A percentile compares a stretch with the other conserved stretches of the same genome.
Conservation (phyloP, 2,329 filamentous ascomycete genomes). For the Fusarium nurragi region DNA sequence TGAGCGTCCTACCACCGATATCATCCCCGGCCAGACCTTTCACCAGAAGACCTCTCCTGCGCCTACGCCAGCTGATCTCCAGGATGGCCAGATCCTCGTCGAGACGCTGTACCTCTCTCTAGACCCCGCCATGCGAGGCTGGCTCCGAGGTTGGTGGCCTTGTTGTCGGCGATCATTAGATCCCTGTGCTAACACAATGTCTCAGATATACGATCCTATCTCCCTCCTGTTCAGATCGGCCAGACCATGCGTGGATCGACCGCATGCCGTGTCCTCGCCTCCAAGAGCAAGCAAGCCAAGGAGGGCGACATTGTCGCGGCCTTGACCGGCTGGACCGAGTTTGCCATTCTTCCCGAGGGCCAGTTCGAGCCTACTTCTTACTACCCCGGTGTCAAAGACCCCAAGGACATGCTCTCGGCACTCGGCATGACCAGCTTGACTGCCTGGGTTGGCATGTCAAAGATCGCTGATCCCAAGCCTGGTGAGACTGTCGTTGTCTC, state of each 20-base stretch:
- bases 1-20: conserved; percentile 67
- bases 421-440: conserved; percentile 76
- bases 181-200: not conserved
- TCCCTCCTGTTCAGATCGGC: conserved; percentile 74
- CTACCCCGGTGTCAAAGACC: conserved; percentile 53
- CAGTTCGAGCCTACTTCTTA: conserved; percentile 54
- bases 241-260: conserved; percentile 73
- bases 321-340: conserved; percentile 71
- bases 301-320: conserved; percentile 67
- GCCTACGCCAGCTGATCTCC: conserved; percentile 62
- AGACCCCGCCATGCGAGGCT: conserved; percentile 80
- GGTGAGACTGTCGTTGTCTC: conserved; percentile 82
- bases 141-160: conserved; percentile 64
- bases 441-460: conserved; percentile 77
- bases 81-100: conserved; percentile 72
- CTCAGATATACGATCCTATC: conserved; percentile 64
- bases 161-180: not conserved
- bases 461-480: conserved; percentile 72
- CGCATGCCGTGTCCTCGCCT: conserved; percentile 70
- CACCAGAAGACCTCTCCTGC: conserved; percentile 60
- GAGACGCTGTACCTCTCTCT: conserved; percentile 72
- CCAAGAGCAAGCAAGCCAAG: conserved; percentile 63
- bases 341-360: conserved; percentile 66
- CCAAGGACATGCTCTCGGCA: conserved; percentile 70
- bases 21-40: conserved; percentile 75